Percentiles rank a stretch among this genome's conserved stretches.
Conservation (phyloP, 257 asterid genomes). For the Anisodus tanguticus region DNA sequence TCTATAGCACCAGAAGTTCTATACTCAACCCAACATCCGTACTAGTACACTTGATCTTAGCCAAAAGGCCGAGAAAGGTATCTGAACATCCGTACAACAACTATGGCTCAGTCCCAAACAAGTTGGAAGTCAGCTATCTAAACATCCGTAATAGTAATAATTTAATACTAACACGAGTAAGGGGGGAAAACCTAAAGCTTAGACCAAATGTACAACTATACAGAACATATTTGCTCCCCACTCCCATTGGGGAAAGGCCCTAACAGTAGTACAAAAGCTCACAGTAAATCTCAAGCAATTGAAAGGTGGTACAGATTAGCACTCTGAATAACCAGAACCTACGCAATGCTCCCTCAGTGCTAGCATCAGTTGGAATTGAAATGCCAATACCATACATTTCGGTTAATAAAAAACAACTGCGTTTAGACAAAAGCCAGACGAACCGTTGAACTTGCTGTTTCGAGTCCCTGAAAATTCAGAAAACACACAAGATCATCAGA, state of each 20-base stretch:
- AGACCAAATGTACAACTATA: constrained; percentile 20
- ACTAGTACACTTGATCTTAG: constrained; percentile 54
- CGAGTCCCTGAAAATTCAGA: constrained; percentile 24
- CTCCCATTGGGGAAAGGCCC: background rate
- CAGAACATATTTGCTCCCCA: background rate
- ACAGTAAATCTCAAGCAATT: constrained; percentile 21
- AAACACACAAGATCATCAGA: background rate
- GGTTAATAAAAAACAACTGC: background rate
- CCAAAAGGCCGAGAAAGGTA: constrained; percentile 61
- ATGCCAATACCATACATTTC: background rate
- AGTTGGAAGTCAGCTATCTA: background rate
- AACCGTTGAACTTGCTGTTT: background rate
- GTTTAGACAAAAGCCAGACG: no score
- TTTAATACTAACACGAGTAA: background rate
- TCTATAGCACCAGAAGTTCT: no score
- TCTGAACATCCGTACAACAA: background rate
- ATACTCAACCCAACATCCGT: no score
- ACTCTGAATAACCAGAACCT: background rate
- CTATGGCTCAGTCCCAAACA: background rate
- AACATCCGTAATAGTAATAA: background rate
- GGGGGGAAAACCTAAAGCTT: background rate
- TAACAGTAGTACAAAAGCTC: background rate
- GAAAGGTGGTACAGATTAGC: background rate
- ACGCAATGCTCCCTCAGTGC: background rate
- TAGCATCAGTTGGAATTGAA: background rate